phyloP scores from a whole-genome alignment of 331 rosid genomes.

The Quercus tomentella region DNA sequence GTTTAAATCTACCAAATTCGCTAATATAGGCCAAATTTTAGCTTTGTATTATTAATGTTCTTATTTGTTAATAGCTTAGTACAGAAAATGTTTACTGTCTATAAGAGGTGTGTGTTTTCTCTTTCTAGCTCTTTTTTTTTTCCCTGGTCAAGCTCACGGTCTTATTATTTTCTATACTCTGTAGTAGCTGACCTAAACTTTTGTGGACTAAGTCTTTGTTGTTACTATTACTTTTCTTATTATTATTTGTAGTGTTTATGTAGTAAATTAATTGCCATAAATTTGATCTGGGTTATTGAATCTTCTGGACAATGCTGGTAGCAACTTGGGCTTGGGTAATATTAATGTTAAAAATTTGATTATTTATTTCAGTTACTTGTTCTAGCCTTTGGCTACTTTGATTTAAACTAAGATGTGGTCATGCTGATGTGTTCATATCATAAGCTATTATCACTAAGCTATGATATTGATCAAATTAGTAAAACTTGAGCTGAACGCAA shows the following conservation, averaged over 20 bases:
- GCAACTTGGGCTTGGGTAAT: background rate
- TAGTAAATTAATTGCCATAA: background rate
- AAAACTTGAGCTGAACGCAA: background rate
- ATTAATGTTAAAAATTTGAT: background rate
- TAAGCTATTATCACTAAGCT: background rate
- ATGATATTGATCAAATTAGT: background rate
- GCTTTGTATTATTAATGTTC: constrained; percentile 6
- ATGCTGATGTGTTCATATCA: background rate
- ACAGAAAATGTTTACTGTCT: background rate
- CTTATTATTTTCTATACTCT: too few relatives aligned
- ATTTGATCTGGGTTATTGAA: constrained; percentile 20
- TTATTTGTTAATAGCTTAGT: constrained; percentile 14
- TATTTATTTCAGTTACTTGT: background rate
- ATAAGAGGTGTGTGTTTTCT: background rate
- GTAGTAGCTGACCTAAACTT: too few relatives aligned
- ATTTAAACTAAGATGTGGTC: background rate
- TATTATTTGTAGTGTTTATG: background rate
- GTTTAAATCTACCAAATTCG: constrained; percentile 24
- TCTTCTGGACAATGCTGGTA: constrained; percentile 1
- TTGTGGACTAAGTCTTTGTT: too few relatives aligned
- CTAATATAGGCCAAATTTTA: constrained; percentile 16
- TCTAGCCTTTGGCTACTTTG: background rate
- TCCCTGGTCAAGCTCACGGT: background rate
- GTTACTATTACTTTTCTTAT: too few relatives aligned
- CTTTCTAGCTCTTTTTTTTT: background rate